Evolutionary conservation across 1,284 basidiomycete species (phyloP).

Genomic region (Phaffia rhodozyma): DNA sequence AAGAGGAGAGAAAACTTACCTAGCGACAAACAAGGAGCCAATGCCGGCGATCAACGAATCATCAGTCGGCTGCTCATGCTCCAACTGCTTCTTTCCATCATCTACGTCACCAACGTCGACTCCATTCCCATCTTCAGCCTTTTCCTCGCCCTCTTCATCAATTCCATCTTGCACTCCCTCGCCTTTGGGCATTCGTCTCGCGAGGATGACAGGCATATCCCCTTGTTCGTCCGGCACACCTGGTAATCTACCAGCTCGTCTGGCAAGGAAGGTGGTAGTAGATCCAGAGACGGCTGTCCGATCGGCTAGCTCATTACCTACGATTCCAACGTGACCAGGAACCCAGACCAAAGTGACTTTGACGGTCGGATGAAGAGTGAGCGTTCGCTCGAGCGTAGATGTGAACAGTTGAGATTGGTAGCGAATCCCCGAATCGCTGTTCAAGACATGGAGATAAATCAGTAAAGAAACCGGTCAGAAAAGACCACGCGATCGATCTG

Average conservation of each 20-base stretch:
- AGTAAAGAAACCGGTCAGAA: not conserved
- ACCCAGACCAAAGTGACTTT: conserved; percentile 33
- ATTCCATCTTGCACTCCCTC: not conserved
- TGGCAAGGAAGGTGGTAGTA: conserved; percentile 28
- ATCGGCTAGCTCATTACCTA: conserved; percentile 31
- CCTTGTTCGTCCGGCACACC: not conserved
- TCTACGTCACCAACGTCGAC: not conserved
- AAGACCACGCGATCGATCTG: not conserved
- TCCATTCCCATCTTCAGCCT: not conserved
- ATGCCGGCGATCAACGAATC: conserved; percentile 5
- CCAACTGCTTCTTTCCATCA: not conserved
- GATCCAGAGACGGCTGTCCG: conserved; percentile 33
- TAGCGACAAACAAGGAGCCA: conserved; percentile 7
- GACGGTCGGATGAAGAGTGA: conserved; percentile 29
- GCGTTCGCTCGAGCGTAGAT: conserved; percentile 28
- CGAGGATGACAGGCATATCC: not conserved
- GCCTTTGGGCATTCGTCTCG: not conserved
- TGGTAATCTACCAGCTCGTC: conserved; percentile 9
- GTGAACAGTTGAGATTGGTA: conserved; percentile 29
- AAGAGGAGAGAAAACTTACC: conserved; percentile 1
- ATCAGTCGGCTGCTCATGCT: conserved; percentile 4
- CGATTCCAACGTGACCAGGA: conserved; percentile 27
- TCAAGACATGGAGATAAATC: conserved; percentile 16
- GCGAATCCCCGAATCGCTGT: conserved; percentile 31
- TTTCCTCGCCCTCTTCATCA: conserved; percentile 3